Conservation (phyloP, 2,329 filamentous ascomycete species). For the Macroventuria anomochaeta region DNA sequence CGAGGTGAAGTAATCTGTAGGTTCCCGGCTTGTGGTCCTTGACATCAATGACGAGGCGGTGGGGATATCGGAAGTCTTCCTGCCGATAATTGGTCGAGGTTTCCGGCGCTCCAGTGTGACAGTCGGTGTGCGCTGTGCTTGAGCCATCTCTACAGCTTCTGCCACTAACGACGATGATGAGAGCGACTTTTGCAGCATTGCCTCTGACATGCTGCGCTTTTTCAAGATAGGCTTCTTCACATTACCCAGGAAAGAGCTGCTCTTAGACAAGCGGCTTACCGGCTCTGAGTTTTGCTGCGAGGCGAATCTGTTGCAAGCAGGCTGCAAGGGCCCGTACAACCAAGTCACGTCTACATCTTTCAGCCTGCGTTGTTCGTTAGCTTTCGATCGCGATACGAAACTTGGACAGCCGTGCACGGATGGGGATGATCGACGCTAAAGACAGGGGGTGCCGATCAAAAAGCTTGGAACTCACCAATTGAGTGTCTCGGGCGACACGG, state of each 20-base stretch:
- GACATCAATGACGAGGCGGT: slow-evolving; percentile 67
- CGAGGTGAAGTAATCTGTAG: slow-evolving; percentile 70
- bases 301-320: slow-evolving; percentile 65
- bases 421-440: slow-evolving; percentile 37
- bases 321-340: slow-evolving; percentile 92
- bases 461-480: slow-evolving; percentile 75
- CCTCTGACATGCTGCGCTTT: slow-evolving; percentile 94
- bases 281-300: slow-evolving; percentile 57
- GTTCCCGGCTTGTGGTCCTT: slow-evolving; percentile 66
- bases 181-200: slow-evolving; percentile 88
- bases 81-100: slow-evolving; percentile 63
- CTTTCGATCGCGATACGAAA: slow-evolving; percentile 5
- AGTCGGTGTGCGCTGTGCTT: slow-evolving; percentile 76
- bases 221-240: slow-evolving; percentile 92
- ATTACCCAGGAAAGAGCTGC: slow-evolving; percentile 67
- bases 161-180: slow-evolving; percentile 89
- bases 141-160: slow-evolving; percentile 84
- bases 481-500: slow-evolving; percentile 86
- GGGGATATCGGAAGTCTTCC: slow-evolving; percentile 72
- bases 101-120: slow-evolving; percentile 52
- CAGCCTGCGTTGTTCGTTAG: slow-evolving; percentile 66
- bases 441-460: slow-evolving; percentile 32
- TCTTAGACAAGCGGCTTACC: slow-evolving; percentile 63
- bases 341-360: slow-evolving; percentile 98
- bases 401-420: slow-evolving; percentile 28